phyloP scores from a whole-genome alignment of 345 rosid species.

The Conringia planisiliqua region DNA sequence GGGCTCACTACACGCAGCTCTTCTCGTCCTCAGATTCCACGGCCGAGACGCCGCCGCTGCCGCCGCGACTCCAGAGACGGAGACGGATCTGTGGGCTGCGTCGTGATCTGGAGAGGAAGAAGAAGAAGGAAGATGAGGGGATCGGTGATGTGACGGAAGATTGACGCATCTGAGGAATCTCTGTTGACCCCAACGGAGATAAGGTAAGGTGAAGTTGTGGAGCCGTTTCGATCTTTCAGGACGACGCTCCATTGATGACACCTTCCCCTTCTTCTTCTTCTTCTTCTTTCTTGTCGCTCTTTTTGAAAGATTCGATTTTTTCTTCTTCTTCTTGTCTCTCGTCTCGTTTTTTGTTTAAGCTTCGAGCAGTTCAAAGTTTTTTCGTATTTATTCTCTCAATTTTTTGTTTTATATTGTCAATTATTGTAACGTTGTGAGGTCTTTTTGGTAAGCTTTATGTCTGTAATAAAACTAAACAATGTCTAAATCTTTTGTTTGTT shows the following conservation, averaged over 20 bases:
- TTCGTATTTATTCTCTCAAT: slow-evolving; percentile 19
- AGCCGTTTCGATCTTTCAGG: slow-evolving; percentile 29
- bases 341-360: neutral
- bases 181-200: slow-evolving; percentile 34
- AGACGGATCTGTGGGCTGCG: neutral
- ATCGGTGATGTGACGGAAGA: neutral
- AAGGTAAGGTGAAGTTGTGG: slow-evolving; percentile 24
- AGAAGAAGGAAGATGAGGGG: slow-evolving; percentile 3
- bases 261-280: neutral
- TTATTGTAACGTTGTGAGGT: neutral
- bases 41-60: slow-evolving; percentile 1
- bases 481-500: neutral
- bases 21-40: slow-evolving; percentile 34
- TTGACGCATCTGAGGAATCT: slow-evolving; percentile 29
- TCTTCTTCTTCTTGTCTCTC: neutral
- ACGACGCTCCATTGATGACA: slow-evolving; percentile 23
- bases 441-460: neutral
- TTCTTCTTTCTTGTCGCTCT: neutral
- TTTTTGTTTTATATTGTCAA: neutral
- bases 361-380: slow-evolving; percentile 26
- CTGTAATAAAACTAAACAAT: neutral
- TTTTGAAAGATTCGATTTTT: slow-evolving; percentile 12
- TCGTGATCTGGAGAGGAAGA: slow-evolving; percentile 10
- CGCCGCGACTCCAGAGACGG: neutral
- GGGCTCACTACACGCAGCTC: slow-evolving; percentile 19